phyloP scores from a whole-genome alignment of 2,329 filamentous ascomycete genomes.

The Clonostachys byssicola region DNA sequence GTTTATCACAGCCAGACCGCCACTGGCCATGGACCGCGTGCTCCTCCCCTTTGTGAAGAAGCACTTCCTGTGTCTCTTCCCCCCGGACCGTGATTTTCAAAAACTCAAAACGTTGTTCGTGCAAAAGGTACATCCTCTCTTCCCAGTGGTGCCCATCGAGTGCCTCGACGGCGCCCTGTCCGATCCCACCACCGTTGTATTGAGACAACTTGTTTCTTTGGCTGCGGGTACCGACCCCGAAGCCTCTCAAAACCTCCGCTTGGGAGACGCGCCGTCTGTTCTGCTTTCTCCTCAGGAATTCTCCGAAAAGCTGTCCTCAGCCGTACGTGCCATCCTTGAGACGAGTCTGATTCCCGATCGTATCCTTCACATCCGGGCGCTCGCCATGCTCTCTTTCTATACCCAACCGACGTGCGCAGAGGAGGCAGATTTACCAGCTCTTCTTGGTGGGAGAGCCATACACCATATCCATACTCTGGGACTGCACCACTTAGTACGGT shows the following conservation, averaged over 20 bases:
- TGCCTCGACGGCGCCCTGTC: constrained; percentile 19
- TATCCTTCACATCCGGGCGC: constrained; percentile 49
- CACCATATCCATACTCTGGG: constrained; percentile 54
- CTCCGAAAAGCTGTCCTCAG: constrained; percentile 39
- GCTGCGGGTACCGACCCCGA: constrained; percentile 46
- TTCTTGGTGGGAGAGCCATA: constrained; percentile 47
- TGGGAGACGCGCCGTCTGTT: constrained; percentile 28
- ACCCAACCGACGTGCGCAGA: constrained; percentile 49
- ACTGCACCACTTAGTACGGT: constrained; percentile 48
- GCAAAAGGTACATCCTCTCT: constrained; percentile 49
- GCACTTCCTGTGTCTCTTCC: constrained; percentile 41
- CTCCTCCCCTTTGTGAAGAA: constrained; percentile 36
- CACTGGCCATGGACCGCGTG: constrained; percentile 31
- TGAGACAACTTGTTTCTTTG: constrained; percentile 51
- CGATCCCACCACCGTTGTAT: constrained; percentile 32
- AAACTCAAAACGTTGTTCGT: constrained; percentile 41
- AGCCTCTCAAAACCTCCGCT: constrained; percentile 36
- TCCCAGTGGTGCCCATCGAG: constrained; percentile 42
- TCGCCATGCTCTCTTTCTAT: constrained; percentile 53
- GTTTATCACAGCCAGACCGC: constrained; percentile 29
- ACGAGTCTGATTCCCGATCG: constrained; percentile 49
- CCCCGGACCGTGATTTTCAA: constrained; percentile 39
- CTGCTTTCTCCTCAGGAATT: constrained; percentile 41
- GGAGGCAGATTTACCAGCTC: constrained; percentile 49
- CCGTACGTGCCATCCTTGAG: constrained; percentile 44